Evolutionary conservation across 177 flowering plant genomes (phyloP).

Genomic region (Vitis hybrid): DNA sequence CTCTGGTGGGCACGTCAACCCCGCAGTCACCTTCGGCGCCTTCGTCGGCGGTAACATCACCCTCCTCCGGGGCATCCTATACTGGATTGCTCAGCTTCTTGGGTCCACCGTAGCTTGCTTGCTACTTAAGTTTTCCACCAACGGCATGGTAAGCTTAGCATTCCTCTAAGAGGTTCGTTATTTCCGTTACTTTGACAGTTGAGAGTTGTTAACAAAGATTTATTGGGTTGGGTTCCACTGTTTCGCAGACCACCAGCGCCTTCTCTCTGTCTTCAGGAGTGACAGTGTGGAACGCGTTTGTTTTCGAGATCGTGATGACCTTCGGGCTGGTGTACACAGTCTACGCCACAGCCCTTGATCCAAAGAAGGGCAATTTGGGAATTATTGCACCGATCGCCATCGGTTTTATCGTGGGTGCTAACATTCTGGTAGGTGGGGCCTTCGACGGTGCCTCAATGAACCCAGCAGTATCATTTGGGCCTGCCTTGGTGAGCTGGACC

Average conservation of each 20-base stretch:
- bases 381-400: slow-evolving; percentile 62
- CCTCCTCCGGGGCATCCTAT: slow-evolving; percentile 48
- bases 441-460: slow-evolving; percentile 71
- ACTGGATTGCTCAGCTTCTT: slow-evolving; percentile 64
- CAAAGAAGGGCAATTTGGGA: slow-evolving; percentile 54
- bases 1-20: slow-evolving; percentile 62
- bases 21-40: slow-evolving; percentile 59
- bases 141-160: slow-evolving; percentile 28
- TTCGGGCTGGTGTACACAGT: slow-evolving; percentile 74
- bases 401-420: slow-evolving; percentile 72
- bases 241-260: slow-evolving; percentile 31
- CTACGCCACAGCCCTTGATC: slow-evolving; percentile 66
- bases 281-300: slow-evolving; percentile 51
- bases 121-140: slow-evolving; percentile 38
- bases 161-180: neutral
- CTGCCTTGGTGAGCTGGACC: slow-evolving; percentile 59
- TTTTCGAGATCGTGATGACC: slow-evolving; percentile 72
- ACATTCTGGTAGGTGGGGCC: slow-evolving; percentile 61
- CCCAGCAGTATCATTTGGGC: slow-evolving; percentile 70
- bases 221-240: neutral
- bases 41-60: slow-evolving; percentile 59
- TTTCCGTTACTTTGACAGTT: neutral
- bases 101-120: slow-evolving; percentile 47
- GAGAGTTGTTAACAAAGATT: neutral
- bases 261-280: slow-evolving; percentile 40